Evolutionary conservation across 2,329 filamentous ascomycete genomes (phyloP).

Genomic region (Cladosporium sp.): DNA sequence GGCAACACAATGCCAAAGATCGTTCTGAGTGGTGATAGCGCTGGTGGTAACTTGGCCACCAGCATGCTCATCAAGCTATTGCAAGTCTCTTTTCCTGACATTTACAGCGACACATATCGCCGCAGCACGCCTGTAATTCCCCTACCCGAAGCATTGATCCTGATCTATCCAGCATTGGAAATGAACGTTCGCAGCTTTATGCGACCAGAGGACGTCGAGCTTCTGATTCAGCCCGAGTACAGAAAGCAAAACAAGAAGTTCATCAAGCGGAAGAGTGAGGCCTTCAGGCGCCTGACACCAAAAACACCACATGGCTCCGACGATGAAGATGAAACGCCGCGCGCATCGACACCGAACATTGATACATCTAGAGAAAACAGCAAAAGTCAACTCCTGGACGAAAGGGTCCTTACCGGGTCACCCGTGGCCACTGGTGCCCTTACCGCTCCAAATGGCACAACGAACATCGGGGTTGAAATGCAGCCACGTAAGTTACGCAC

Average conservation of each 20-base stretch:
- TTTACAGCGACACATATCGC: constrained; percentile 42
- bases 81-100: constrained; percentile 58
- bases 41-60: constrained; percentile 75
- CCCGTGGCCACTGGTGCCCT: background rate
- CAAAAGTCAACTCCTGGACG: background rate
- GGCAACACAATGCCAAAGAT: constrained; percentile 67
- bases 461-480: constrained; percentile 14
- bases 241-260: constrained; percentile 77
- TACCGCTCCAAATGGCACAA: constrained; percentile 31
- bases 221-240: constrained; percentile 81
- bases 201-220: constrained; percentile 94
- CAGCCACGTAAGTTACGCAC: constrained; percentile 65
- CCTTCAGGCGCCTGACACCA: constrained; percentile 78
- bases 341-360: background rate
- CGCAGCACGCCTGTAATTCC: constrained; percentile 47
- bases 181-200: constrained; percentile 99
- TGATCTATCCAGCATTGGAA: constrained; percentile 88
- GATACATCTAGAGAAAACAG: background rate
- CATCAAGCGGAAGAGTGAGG: constrained; percentile 81
- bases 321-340: constrained; percentile 59
- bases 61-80: constrained; percentile 86
- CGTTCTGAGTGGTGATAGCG: constrained; percentile 72
- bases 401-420: constrained; percentile 15
- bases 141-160: constrained; percentile 77
- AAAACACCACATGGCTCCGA: constrained; percentile 81